Conservation (phyloP, 75 land plant genomes). For the Ceratopteris richardii region DNA sequence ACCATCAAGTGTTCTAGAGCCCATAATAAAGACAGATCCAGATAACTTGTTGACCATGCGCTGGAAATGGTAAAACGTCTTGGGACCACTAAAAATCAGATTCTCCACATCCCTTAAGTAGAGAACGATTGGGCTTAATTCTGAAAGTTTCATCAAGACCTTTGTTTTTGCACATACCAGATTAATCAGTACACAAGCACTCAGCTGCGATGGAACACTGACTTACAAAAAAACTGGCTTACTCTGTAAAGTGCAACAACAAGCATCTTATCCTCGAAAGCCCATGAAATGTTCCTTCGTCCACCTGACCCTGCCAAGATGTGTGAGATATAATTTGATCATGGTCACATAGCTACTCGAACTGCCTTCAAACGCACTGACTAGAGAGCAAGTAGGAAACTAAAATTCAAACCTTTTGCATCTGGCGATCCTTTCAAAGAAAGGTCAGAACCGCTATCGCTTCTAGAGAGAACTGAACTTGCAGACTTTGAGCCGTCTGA, state of each 20-base stretch:
- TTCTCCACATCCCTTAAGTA: constrained; percentile 78
- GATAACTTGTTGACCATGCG: constrained; percentile 60
- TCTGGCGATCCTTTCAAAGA: background rate
- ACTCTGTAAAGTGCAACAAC: constrained; percentile 78
- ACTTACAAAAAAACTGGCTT: constrained; percentile 6
- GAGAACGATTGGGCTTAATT: constrained; percentile 49
- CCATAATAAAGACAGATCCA: constrained; percentile 61
- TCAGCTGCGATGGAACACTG: too few species aligned
- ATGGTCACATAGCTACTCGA: too few species aligned
- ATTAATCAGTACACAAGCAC: too few species aligned
- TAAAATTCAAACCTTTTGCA: background rate
- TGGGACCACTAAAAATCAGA: constrained; percentile 47
- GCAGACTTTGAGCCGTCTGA: too few species aligned
- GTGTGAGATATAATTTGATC: too few species aligned
- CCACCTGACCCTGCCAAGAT: too few species aligned
- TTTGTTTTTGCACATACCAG: constrained; percentile 7
- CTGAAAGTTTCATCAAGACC: constrained; percentile 60
- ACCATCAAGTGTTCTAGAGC: constrained; percentile 54
- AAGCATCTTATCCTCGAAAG: constrained; percentile 69
- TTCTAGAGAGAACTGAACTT: too few species aligned
- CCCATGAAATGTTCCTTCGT: constrained; percentile 47
- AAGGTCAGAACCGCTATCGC: too few species aligned
- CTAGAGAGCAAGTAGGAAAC: too few species aligned
- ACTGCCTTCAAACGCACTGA: too few species aligned
- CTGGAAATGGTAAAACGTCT: constrained; percentile 42